Base-by-base conservation (phyloP, 495 filamentous ascomycete species). In the Hypomontagnella submonticulosa region DNA sequence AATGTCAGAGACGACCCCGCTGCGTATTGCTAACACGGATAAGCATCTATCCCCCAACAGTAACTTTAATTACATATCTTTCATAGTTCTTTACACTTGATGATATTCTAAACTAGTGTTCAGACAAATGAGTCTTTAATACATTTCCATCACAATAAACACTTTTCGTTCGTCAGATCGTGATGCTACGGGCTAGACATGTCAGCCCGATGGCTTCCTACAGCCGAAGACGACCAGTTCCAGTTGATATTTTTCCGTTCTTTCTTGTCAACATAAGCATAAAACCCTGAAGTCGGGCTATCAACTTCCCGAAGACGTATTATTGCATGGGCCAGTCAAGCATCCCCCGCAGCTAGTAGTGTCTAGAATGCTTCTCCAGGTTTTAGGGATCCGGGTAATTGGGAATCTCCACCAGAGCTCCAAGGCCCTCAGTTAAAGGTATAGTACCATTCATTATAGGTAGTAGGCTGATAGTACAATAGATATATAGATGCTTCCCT, bases 351-450 rank as follows among this genome's bases (percentile, higher is more conserved):
- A 63, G 58, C 55, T 51, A 27, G 46, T 43, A 38, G 23, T 33
- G 53, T 49, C 38, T 50, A 38, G 6, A 6, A 49, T 44, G 54
- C 66, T 63, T 63, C 55, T 56, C 66, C 66, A 63, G 66, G 37
- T 47, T 49, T 57, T 30, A 38, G 36, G 43, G 30, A 59, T 52
- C 60, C 60, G 66, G 66, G 60, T 63, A 69, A 69, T 69, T 69
- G 55, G 23, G 66, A 56, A 58, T 68, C 65, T 52, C 59, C 65
- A 68, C 65, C 10, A 44, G 12, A 15, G 55, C 37, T 42, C 61
- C 3, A 33, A 8, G 37, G 59, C 44, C 50, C 20, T 15, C 40
- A 58, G 49, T n/a, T 51, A 46, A 13, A 57, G 58, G 57, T 52
- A 58, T 38, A 44, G 42, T 54, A 36, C 10, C 32, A 48, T 57